Conservation (phyloP, 805 yeast species). For the Gaillardinia entomophila region DNA sequence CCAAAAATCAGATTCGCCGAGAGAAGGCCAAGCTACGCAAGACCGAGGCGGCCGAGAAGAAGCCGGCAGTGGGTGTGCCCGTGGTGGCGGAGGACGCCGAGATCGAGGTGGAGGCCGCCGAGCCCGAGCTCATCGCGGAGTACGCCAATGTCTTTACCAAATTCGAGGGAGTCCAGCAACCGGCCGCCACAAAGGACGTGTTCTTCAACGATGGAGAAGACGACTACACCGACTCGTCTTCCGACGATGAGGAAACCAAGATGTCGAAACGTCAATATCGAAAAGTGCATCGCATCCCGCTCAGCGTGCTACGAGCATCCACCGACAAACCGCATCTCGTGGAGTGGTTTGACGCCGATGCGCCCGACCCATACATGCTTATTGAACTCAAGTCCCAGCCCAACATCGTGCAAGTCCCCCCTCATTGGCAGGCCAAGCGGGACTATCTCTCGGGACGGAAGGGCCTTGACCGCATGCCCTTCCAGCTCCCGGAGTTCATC, state of each 20-base stretch:
- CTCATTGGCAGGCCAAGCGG: slow-evolving; percentile 76
- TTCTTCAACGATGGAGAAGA: slow-evolving; percentile 3
- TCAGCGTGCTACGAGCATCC: slow-evolving; percentile 61
- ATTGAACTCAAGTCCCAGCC: slow-evolving; percentile 59
- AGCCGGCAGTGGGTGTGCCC: neutral
- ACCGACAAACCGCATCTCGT: slow-evolving; percentile 64
- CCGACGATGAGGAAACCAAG: slow-evolving; percentile 11
- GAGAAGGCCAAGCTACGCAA: slow-evolving; percentile 38
- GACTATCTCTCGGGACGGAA: slow-evolving; percentile 66
- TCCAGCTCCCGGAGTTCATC: slow-evolving; percentile 73
- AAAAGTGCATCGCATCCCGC: slow-evolving; percentile 50
- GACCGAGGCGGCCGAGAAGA: slow-evolving; percentile 7
- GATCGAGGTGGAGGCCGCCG: slow-evolving; percentile 1
- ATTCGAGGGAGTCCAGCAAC: slow-evolving; percentile 4
- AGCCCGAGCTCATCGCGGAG: neutral
- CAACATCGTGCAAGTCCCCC: slow-evolving; percentile 72
- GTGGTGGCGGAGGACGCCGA: neutral
- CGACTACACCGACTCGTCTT: slow-evolving; percentile 13
- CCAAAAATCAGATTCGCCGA: slow-evolving; percentile 51
- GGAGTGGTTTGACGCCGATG: slow-evolving; percentile 85
- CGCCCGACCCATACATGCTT: slow-evolving; percentile 67
- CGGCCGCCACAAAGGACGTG: slow-evolving; percentile 1
- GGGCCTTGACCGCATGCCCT: slow-evolving; percentile 64
- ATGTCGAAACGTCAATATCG: slow-evolving; percentile 44
- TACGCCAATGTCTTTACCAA: slow-evolving; percentile 11